Evolutionary conservation across 2,329 filamentous ascomycete genomes (phyloP), one percentile per base, ranked within the genome.

Genomic region (Aspergillus tubingensis): DNA sequence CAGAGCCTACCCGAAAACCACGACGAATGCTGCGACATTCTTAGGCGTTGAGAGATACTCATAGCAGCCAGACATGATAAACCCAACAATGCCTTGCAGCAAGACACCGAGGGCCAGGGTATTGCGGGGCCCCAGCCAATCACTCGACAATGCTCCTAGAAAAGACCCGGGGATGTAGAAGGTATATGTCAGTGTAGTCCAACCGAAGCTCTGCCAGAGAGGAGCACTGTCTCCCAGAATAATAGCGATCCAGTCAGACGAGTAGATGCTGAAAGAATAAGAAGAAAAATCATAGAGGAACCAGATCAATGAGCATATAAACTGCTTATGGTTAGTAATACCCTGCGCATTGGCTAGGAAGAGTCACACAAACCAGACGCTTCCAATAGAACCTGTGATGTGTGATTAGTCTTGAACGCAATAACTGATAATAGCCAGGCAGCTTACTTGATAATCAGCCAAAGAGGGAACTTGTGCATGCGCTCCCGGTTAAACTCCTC

Each of bases 121-220:
- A 66, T 89, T 86, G 59, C 88, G 88, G 0, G 93, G 92, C 0
- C 93, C 93, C 54, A 96, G 79, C 79, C 83, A 87, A 76, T 97
- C 93, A 27, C 87, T 89, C 7, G 90, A 79, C 58, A 90, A 90
- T 0, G 91, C 90, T 21, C 93, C 93, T 3, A 90, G 76, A 57
- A 93, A 81, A 25, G 91, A 91, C 1, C 93, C 93, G 0, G 92
- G 92, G 53, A 96, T 84, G 76, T 96, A 96, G 76, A 96, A 96
- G 62, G 92, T 79, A 74, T 95, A 96, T 79, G 96, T 87, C 48
- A 96, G 84, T 0, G 90, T 92, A 72, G 91, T 92, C 92, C 92
- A 96, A 44, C 92, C 93, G 63, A 96, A 93, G 15, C 87, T 80
- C 64, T 89, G 90, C 71, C 91, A 94, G 1, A 96, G 80, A 0